A percentile compares a stretch with the other conserved stretches of the same genome.
phyloP scores from a whole-genome alignment of 306 rosid genomes.

The Erythrophleum fordii region DNA sequence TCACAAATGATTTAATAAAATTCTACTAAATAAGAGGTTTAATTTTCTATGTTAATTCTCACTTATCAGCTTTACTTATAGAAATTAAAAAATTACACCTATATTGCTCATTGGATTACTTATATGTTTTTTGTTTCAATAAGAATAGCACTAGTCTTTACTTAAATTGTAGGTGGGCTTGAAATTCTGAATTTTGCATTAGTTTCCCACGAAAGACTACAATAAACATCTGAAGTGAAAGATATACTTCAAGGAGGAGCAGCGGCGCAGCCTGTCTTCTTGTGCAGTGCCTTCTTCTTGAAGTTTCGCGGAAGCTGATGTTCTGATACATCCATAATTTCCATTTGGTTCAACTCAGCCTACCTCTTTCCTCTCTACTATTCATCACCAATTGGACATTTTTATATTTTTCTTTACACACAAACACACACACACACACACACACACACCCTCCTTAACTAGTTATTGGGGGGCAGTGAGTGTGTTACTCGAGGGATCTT shows the following conservation, averaged over 20 bases:
- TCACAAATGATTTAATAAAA: too few relatives aligned
- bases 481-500: neutral
- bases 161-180: neutral
- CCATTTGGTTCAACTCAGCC: neutral
- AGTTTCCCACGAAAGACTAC: neutral
- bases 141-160: neutral
- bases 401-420: neutral
- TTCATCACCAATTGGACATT: neutral
- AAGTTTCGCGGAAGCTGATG: conserved; percentile 4
- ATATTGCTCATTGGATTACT: neutral
- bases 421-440: too few relatives aligned
- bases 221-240: neutral
- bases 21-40: too few relatives aligned
- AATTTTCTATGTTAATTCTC: too few relatives aligned
- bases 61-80: too few relatives aligned
- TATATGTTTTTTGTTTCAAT: neutral
- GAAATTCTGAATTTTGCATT: neutral
- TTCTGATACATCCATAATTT: neutral
- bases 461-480: neutral
- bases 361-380: neutral
- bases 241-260: neutral
- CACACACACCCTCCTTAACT: too few relatives aligned
- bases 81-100: too few relatives aligned
- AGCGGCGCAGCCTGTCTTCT: neutral
- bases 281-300: neutral